phyloP scores from a whole-genome alignment of 75 land plant species.

The Selaginella tamariscina region DNA sequence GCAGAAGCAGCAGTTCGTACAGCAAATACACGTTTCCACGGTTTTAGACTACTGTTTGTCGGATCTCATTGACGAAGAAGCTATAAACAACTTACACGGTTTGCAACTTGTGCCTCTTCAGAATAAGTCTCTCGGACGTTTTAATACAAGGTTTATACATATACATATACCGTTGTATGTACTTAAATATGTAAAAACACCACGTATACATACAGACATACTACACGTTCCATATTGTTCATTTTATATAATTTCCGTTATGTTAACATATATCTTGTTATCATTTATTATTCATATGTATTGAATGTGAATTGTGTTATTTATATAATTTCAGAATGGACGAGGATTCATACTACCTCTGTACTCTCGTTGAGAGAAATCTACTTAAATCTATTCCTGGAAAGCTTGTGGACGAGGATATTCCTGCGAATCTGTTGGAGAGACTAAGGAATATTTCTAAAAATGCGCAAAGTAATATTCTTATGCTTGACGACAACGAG shows the following conservation, averaged over 20 bases:
- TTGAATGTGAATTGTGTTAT: too few relatives aligned
- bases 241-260: too few relatives aligned
- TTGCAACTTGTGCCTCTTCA: constrained; percentile 72
- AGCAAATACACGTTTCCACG: neutral
- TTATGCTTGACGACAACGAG: constrained; percentile 22
- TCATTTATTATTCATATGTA: too few relatives aligned
- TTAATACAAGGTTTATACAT: too few relatives aligned
- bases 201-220: too few relatives aligned
- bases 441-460: constrained; percentile 58
- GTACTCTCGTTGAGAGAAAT: constrained; percentile 47
- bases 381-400: constrained; percentile 41
- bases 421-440: constrained; percentile 29
- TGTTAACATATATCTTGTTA: too few relatives aligned
- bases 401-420: constrained; percentile 42
- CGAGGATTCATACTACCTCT: constrained; percentile 38
- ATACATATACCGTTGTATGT: too few relatives aligned
- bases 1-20: neutral
- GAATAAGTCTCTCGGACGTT: constrained; percentile 46
- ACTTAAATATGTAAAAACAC: too few relatives aligned
- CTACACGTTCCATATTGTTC: too few relatives aligned
- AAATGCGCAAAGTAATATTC: constrained; percentile 39
- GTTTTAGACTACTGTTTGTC: constrained; percentile 69
- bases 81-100: constrained; percentile 31
- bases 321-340: constrained; percentile 27
- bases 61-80: constrained; percentile 68